Conservation (phyloP, 768 basidiomycete genomes). For the Xerocomellus chrysenteron region DNA sequence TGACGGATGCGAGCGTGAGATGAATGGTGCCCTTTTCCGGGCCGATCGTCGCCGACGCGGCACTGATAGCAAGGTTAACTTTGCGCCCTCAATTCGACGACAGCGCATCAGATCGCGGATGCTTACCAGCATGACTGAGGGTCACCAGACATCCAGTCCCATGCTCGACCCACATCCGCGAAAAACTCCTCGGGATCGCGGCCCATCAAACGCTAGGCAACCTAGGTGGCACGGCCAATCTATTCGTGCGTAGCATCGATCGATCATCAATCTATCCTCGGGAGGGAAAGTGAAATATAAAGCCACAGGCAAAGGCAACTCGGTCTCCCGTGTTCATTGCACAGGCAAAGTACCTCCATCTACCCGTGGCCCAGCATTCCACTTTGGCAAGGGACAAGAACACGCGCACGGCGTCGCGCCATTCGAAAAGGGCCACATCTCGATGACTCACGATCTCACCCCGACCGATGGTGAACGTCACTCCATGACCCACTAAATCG, state of each 20-base stretch:
- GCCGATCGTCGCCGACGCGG: conserved; percentile 51
- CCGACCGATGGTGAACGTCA: conserved; percentile 91
- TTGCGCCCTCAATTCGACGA: not conserved
- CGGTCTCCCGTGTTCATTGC: not conserved
- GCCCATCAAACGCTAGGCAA: conserved; percentile 76
- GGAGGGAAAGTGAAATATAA: not conserved
- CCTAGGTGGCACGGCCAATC: conserved; percentile 78
- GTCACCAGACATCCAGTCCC: conserved; percentile 82
- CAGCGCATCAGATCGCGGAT: not conserved
- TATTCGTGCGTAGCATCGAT: not conserved
- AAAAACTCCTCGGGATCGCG: conserved; percentile 82
- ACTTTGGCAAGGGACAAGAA: not conserved
- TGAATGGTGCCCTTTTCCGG: conserved; percentile 94
- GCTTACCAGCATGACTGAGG: conserved; percentile 84
- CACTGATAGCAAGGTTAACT: not conserved
- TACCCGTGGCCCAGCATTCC: not conserved
- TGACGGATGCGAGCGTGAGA: conserved; percentile 81
- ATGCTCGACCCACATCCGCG: conserved; percentile 83
- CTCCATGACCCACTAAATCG: conserved; percentile 74
- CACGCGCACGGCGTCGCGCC: not conserved
- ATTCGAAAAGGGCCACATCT: not conserved
- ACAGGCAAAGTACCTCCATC: not conserved
- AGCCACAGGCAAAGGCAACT: not conserved
- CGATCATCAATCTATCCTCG: not conserved
- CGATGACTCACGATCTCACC: conserved; percentile 72